Base-by-base conservation (phyloP, 106 monocot genomes). In the Triglochin maritima region DNA sequence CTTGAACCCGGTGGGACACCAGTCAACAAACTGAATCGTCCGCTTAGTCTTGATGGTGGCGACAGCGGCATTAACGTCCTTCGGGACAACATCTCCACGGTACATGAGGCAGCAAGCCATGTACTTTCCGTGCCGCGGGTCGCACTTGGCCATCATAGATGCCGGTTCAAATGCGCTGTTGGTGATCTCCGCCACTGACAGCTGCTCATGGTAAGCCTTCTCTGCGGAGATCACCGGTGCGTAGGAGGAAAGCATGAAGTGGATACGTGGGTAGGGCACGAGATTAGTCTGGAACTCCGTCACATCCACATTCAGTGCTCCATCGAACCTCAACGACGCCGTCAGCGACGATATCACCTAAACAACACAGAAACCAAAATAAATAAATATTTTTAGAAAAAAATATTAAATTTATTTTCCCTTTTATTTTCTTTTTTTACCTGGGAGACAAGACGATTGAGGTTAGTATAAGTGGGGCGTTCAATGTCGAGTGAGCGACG, bases 1-100 rank as follows among this genome's bases (percentile, higher is more conserved):
- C 72, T 89, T 89, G 85, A 89, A 89, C 4, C 89, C 85, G 8
- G 89, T 85, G 0, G 85, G 85, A 62, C 83, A 87, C 84, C 84
- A 84, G 73, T 84, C 84, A 1, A 84, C 84, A 43, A 84, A 84
- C 80, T 84, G 84, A 49, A 84, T 84, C 16, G 84, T 84, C 47
- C 84, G 69, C 70, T 84, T 84, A 10, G 84, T 84, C 67, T 84
- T 82, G 66, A 84, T 84, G 29, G 80, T 80, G 57, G 84, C 84
- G 2, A 84, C 84, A 0, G 80, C 84, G 7, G 80, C 84, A 29
- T 84, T 84, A 5, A 84, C 84, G 45, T 84, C 84, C 60, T 84
- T 84, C 11, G 84, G 84, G 10, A 84, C 84, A 4, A 84, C 84
- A 56, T 85, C 84, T 4, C 81, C 84, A 3, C 81, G 74, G 71